Percentiles rank a stretch among this genome's conserved stretches.
Evolutionary conservation across 495 filamentous ascomycete species (phyloP).

Genomic region (Daldinia loculata): DNA sequence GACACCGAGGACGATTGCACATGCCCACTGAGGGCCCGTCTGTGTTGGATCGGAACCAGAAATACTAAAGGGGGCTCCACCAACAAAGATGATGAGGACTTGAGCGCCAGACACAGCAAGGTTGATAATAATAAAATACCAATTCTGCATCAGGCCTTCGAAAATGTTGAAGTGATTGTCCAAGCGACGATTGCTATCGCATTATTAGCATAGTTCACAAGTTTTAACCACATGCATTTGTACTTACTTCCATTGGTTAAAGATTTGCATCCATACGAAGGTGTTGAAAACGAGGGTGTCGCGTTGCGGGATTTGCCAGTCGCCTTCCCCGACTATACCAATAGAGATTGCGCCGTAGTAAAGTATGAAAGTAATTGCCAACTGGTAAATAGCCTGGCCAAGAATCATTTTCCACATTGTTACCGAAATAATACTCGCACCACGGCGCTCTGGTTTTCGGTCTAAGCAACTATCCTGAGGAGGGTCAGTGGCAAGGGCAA

Average conservation of each 20-base stretch:
- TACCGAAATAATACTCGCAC: slow-evolving; percentile 76
- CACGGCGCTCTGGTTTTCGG: slow-evolving; percentile 84
- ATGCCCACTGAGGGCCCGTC: slow-evolving; percentile 75
- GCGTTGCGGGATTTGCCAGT: slow-evolving; percentile 55
- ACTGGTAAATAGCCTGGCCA: slow-evolving; percentile 84
- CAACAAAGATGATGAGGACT: slow-evolving; percentile 81
- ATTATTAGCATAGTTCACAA: slow-evolving; percentile 43
- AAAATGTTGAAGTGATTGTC: slow-evolving; percentile 93
- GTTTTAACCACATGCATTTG: background rate
- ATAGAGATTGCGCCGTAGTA: slow-evolving; percentile 75
- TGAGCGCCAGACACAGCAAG: slow-evolving; percentile 80
- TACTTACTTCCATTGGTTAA: slow-evolving; percentile 90
- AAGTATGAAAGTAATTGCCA: slow-evolving; percentile 78
- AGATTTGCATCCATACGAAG: slow-evolving; percentile 97
- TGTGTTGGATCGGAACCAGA: slow-evolving; percentile 54
- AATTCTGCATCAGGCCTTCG: slow-evolving; percentile 78
- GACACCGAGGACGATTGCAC: slow-evolving; percentile 74
- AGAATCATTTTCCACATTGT: slow-evolving; percentile 98
- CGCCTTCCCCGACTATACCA: slow-evolving; percentile 59
- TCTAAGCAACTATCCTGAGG: slow-evolving; percentile 81
- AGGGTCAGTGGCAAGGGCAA: slow-evolving; percentile 86
- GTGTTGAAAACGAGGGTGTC: slow-evolving; percentile 88
- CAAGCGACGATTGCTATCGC: slow-evolving; percentile 75
- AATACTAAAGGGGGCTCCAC: slow-evolving; percentile 76
- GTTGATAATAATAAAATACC: slow-evolving; percentile 86